Conservation (phyloP, 2,329 filamentous ascomycete genomes). For the Lizonia empirigonia region DNA sequence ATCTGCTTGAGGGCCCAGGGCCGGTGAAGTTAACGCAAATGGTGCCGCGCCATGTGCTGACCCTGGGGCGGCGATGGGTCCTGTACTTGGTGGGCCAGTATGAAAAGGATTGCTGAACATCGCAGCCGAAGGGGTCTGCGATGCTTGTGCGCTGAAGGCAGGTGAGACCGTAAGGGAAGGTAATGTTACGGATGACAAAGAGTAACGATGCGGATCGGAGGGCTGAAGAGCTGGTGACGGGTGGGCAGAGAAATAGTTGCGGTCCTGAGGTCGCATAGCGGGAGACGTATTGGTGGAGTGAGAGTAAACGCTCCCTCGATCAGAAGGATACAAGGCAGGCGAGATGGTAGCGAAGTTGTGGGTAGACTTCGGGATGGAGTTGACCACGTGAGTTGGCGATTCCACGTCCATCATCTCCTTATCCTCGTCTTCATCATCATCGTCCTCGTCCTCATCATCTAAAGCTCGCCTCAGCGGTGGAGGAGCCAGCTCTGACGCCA, state of each 20-base stretch:
- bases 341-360: slow-evolving; percentile 40
- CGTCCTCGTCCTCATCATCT: slow-evolving; percentile 45
- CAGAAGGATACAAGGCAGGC: slow-evolving; percentile 45
- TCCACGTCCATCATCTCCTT: slow-evolving; percentile 49
- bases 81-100: slow-evolving; percentile 32
- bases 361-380: slow-evolving; percentile 19
- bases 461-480: slow-evolving; percentile 21
- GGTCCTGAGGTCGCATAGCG: slow-evolving; percentile 47
- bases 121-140: slow-evolving; percentile 30
- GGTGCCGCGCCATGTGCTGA: slow-evolving; percentile 33
- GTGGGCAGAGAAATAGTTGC: slow-evolving; percentile 51
- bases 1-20: slow-evolving; percentile 44
- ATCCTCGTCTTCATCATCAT: slow-evolving; percentile 54
- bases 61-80: slow-evolving; percentile 24
- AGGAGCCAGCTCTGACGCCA: slow-evolving; percentile 32
- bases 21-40: slow-evolving; percentile 46
- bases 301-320: slow-evolving; percentile 41
- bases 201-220: slow-evolving; percentile 56
- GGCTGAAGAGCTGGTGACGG: slow-evolving; percentile 49
- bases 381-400: slow-evolving; percentile 31
- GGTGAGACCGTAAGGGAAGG: slow-evolving; percentile 45
- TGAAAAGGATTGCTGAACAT: slow-evolving; percentile 36
- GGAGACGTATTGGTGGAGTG: slow-evolving; percentile 50
- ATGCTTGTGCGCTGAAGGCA: slow-evolving; percentile 50
- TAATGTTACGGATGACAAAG: slow-evolving; percentile 49